Evolutionary conservation across 2,329 filamentous ascomycete genomes (phyloP).

Genomic region (Penicillium crustosum): DNA sequence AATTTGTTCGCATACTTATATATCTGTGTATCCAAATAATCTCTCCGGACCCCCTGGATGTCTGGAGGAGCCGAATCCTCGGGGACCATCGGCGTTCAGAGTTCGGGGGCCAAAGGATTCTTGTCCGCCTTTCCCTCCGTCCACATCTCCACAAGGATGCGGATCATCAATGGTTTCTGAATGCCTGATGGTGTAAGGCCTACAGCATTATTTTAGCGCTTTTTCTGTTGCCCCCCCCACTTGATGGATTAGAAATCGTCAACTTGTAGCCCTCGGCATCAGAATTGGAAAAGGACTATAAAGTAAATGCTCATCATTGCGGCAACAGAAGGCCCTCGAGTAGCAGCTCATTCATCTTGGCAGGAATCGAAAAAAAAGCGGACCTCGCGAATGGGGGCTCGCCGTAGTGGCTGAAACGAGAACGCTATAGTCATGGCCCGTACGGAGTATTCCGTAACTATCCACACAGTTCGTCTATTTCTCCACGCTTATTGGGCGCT

Average conservation of each 20-base stretch:
- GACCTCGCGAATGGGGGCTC: conserved; percentile 22
- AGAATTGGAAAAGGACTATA: not conserved
- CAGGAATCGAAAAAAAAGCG: conserved; percentile 2
- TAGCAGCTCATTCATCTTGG: not conserved
- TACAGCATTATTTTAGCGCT: not conserved
- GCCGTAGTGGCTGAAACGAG: conserved; percentile 24
- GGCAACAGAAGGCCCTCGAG: not conserved
- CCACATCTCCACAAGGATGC: not conserved
- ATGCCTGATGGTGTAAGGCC: not conserved
- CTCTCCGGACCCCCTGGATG: no score
- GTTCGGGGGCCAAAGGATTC: not conserved
- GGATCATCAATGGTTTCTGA: not conserved
- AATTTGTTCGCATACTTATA: no score
- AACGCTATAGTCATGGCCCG: conserved; percentile 28
- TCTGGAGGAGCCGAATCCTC: not conserved
- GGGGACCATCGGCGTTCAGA: not conserved
- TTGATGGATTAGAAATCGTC: not conserved
- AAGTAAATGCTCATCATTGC: not conserved
- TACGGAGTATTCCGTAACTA: conserved; percentile 22
- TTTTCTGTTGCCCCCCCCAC: not conserved
- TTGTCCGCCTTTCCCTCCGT: not conserved
- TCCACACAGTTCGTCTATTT: conserved; percentile 23
- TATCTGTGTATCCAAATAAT: no score
- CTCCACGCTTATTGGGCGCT: conserved; percentile 26
- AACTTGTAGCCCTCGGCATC: not conserved